Base-by-base conservation (phyloP, 2,329 filamentous ascomycete species). In the Nothopassalora personata region DNA sequence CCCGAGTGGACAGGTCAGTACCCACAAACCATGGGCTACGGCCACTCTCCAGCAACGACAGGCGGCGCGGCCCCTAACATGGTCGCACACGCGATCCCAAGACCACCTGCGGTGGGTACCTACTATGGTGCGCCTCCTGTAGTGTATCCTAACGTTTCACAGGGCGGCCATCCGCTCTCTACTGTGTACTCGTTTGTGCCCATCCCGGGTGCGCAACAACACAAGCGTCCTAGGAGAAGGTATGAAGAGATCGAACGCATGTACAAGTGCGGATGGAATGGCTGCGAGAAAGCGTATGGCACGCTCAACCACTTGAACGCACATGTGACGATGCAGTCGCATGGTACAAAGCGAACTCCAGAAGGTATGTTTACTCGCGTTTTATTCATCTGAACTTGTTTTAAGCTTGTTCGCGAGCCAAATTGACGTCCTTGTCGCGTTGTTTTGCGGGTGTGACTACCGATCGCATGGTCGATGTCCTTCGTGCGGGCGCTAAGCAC, bases 181-280 rank as follows among this genome's bases (percentile, higher is more conserved):
- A 83, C 97, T 83, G 93, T 99, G 45, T 97, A 97, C 74, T 97
- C 92, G 0, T 97, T 99, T 71, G 94, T 97, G 33, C 93, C 94
- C 0, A 97, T 97, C 70, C 94, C 94, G 1, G 94, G 94, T 64
- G 91, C 93, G 11, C 92, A 97, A 73, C 94, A 99, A 74, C 93
- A 97, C 75, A 99, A 99, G 80, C 86, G 94, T 59, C 94, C 94
- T 11, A 85, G 94, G 64, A 83, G 94, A 69, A 86, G 94, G 56
- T 99, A 97, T 70, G 94, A 99, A 76, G 94, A 99, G 74, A 99
- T 99, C 68, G 94, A 99, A 79, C 87, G 94, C 72, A 97, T 99
- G 94, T 97, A 99, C 81, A 97, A 97, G 77, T 99, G 94, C 72
- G 94, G 93, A 28, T 97, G 91, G 90, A 93, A 97, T 66, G 92